Evolutionary conservation across 257 asterid species (phyloP).

Genomic region (Rauvolfia tetraphylla): DNA sequence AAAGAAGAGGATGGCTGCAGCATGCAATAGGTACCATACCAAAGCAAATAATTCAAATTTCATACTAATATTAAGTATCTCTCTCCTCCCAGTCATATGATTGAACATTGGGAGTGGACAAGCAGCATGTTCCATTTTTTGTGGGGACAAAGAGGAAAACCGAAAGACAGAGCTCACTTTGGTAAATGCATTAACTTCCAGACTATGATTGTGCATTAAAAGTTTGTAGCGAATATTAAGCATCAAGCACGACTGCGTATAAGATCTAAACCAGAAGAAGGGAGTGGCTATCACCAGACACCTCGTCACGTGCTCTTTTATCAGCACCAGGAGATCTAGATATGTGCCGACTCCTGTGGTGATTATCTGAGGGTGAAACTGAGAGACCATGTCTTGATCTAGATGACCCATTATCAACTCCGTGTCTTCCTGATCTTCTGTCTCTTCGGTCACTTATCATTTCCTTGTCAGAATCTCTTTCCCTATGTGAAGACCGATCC

Average conservation of each 20-base stretch:
- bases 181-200: not conserved
- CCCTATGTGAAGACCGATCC: slow-evolving; percentile 43
- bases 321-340: slow-evolving; percentile 58
- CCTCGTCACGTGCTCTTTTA: slow-evolving; percentile 71
- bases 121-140: not conserved
- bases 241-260: not conserved
- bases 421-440: slow-evolving; percentile 54
- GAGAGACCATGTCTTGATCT: slow-evolving; percentile 51
- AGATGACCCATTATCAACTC: slow-evolving; percentile 43
- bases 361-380: slow-evolving; percentile 54
- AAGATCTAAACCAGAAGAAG: slow-evolving; percentile 22
- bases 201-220: not conserved
- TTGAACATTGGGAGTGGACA: not conserved
- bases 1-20: not conserved
- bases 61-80: not conserved
- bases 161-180: not conserved
- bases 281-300: slow-evolving; percentile 74
- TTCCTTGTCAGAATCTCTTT: slow-evolving; percentile 45
- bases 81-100: not conserved
- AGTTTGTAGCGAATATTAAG: not conserved
- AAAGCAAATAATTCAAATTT: not conserved
- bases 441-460: slow-evolving; percentile 43
- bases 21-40: not conserved
- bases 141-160: not conserved
- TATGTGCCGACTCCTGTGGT: slow-evolving; percentile 54